Evolutionary conservation across 805 yeast genomes (phyloP).

Genomic region (Ogataea haglerorum): DNA sequence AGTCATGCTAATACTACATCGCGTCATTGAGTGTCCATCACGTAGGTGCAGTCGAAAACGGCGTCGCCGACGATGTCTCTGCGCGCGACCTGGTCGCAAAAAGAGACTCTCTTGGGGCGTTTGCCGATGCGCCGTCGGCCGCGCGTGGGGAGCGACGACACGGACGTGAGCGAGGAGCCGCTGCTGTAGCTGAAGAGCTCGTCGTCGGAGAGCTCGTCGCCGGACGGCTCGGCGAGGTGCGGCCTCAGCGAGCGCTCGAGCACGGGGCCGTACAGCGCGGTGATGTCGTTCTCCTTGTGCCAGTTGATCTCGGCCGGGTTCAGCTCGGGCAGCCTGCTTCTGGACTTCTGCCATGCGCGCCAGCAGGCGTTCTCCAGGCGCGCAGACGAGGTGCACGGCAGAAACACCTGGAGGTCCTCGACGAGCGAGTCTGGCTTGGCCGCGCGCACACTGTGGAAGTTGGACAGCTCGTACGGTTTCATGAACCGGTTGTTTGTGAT

Average conservation of each 20-base stretch:
- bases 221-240: slow-evolving; percentile 1
- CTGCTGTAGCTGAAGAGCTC: slow-evolving; percentile 12
- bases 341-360: slow-evolving; percentile 92
- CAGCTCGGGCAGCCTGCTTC: slow-evolving; percentile 48
- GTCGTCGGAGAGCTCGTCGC: slow-evolving; percentile 12
- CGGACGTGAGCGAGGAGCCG: slow-evolving; percentile 10
- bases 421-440: slow-evolving; percentile 24
- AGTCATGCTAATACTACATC: neutral
- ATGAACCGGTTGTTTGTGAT: slow-evolving; percentile 34
- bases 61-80: slow-evolving; percentile 45
- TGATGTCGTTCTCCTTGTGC: slow-evolving; percentile 52
- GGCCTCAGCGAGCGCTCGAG: slow-evolving; percentile 18
- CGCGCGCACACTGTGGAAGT: slow-evolving; percentile 24
- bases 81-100: slow-evolving; percentile 40
- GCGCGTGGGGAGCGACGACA: slow-evolving; percentile 1
- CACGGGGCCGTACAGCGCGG: slow-evolving; percentile 53
- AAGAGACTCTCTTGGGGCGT: slow-evolving; percentile 35
- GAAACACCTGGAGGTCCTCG: slow-evolving; percentile 32
- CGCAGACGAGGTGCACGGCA: slow-evolving; percentile 34
- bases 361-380: slow-evolving; percentile 82
- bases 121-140: slow-evolving; percentile 7
- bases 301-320: slow-evolving; percentile 48
- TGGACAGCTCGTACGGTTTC: slow-evolving; percentile 33
- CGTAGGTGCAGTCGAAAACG: slow-evolving; percentile 37
- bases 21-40: neutral